These are phyloP conservation scores for Phaeophleospora eucalypticola DNA, from an alignment of 2,329 filamentous ascomycete genomes.

Conservation along the genomic window DNA sequence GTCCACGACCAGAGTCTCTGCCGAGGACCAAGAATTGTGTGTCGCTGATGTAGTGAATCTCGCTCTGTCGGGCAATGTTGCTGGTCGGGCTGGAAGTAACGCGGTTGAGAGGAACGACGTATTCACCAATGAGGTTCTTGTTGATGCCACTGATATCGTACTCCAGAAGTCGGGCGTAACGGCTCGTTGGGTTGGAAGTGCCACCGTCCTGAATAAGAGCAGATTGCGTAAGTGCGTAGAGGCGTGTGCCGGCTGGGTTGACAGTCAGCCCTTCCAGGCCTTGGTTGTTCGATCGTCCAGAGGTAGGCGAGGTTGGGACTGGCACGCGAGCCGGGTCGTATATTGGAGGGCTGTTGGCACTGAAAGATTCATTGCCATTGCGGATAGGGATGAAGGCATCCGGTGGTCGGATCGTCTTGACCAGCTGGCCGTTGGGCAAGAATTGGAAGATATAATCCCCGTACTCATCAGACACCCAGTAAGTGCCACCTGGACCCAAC, in stretches of 20 bases:
- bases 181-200: conserved; percentile 50
- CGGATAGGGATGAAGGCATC: conserved; percentile 61
- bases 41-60: conserved; percentile 60
- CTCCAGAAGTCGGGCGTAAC: conserved; percentile 59
- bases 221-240: conserved; percentile 64
- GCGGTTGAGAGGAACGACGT: conserved; percentile 55
- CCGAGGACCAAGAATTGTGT: conserved; percentile 65
- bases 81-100: conserved; percentile 51
- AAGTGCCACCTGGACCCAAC: conserved; percentile 55
- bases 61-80: conserved; percentile 61
- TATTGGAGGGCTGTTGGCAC: conserved; percentile 58
- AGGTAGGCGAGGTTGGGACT: conserved; percentile 54
- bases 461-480: conserved; percentile 67
- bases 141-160: conserved; percentile 54
- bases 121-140: conserved; percentile 45
- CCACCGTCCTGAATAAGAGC: conserved; percentile 61
- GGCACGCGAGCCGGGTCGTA: conserved; percentile 51
- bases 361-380: conserved; percentile 59
- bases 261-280: conserved; percentile 68
- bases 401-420: conserved; percentile 60
- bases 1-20: conserved; percentile 59
- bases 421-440: conserved; percentile 54
- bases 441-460: conserved; percentile 52
- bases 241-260: conserved; percentile 58
- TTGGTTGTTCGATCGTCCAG: conserved; percentile 67